Conservation (phyloP, 768 basidiomycete genomes). For the Trametes villosa region DNA sequence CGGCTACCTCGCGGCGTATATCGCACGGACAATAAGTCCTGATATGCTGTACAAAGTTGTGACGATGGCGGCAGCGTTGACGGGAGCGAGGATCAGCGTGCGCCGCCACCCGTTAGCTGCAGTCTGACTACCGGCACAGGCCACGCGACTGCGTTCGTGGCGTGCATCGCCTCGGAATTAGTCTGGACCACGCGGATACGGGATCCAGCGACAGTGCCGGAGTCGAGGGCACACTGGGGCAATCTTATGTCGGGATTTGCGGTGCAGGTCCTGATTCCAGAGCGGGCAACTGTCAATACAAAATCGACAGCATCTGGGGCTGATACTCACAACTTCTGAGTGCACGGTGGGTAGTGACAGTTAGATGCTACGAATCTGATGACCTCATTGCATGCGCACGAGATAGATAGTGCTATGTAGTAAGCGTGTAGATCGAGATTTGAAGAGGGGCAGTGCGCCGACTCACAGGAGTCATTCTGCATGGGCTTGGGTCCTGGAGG, state of each 20-base stretch:
- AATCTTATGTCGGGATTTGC: background rate
- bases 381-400: too few species aligned
- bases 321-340: too few species aligned
- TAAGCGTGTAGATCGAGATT: too few species aligned
- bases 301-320: background rate
- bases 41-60: background rate
- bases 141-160: background rate
- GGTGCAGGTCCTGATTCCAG: background rate
- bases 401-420: too few species aligned
- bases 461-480: too few species aligned
- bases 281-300: background rate
- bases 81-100: background rate
- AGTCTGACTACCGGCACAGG: background rate
- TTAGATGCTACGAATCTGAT: too few species aligned
- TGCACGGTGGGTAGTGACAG: too few species aligned
- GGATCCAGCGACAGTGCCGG: background rate
- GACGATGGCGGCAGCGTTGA: background rate
- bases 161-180: background rate
- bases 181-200: background rate
- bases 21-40: background rate
- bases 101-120: background rate
- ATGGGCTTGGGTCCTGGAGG: too few species aligned
- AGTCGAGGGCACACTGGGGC: too few species aligned
- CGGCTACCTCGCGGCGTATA: background rate
- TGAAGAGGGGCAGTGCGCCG: too few species aligned